Conservation (phyloP, 345 rosid species). For the Populus alba region DNA sequence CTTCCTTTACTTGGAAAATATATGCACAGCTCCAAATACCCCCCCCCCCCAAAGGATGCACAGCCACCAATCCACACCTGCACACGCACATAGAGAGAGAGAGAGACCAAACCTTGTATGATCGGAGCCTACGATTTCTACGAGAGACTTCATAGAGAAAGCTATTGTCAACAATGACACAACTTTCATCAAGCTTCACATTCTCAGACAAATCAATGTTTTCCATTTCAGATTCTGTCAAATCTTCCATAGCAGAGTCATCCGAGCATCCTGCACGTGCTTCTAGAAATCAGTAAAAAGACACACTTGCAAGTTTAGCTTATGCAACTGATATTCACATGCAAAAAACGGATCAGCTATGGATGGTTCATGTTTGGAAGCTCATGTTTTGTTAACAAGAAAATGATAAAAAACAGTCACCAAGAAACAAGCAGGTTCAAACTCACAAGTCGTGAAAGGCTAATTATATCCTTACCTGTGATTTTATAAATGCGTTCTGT, state of each 20-base stretch:
- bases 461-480: neutral
- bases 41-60: too few relatives aligned
- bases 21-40: too few relatives aligned
- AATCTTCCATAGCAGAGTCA: constrained; percentile 20
- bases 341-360: too few relatives aligned
- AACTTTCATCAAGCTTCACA: constrained; percentile 44
- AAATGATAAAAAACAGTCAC: neutral
- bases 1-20: neutral
- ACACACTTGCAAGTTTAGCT: neutral
- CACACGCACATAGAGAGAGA: neutral
- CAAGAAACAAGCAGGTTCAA: neutral
- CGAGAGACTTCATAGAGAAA: constrained; percentile 47
- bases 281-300: constrained; percentile 5
- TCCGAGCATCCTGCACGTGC: constrained; percentile 29
- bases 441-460: neutral
- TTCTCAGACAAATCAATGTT: constrained; percentile 43
- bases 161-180: constrained; percentile 33
- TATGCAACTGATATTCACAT: too few relatives aligned
- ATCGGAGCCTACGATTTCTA: constrained; percentile 48
- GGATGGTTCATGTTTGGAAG: too few relatives aligned
- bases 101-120: constrained; percentile 52
- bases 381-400: too few relatives aligned
- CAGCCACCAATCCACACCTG: too few relatives aligned
- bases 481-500: neutral
- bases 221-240: constrained; percentile 40